Base-by-base conservation (phyloP, 805 yeast species). In the Myxozyma monticola region DNA sequence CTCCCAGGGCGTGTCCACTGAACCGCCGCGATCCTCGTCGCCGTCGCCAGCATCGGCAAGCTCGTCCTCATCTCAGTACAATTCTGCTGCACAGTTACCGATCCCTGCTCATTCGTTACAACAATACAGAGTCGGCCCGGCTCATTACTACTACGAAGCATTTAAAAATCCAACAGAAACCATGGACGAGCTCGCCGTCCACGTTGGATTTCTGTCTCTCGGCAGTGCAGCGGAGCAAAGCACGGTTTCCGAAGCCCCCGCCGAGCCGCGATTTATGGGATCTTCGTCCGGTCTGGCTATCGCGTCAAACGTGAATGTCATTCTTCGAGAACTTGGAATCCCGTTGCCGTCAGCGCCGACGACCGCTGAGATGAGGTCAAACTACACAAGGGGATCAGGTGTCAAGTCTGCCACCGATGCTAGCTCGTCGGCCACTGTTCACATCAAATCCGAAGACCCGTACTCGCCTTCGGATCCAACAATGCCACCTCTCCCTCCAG, bases 181-280 rank as follows among this genome's bases (percentile, higher is more conserved):
- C 4, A 33, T 53, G 41, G 57, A 53, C 42, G 57, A 53, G 17
- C 46, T 53, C 8, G 42, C 57, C 1, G 42, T 34, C 2, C 53
- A 53, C 30, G 38, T 49, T 3, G 57, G 57, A 9, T 53, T 53
- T 25, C 36, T 53, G 26, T 42, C 57, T 15, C 45, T 53, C n/a
- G 57, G 57, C 4, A 30, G 42, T 21, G 49, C 57, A 10, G 57
- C 48, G 10, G 57, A 53, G 31, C 57, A 49, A 30, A 40, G 48
- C 29, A 49, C 53, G 10, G 40, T 35, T 2, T 17, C 25, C n/a
- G 57, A 53, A 15, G 49, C 54, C 3, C 51, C 57, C 2, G 49
- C 54, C 5, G 57, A 53, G 28, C 57, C 57, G 2, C 22, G 57
- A 42, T 53, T 20, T 18, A 48, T 53, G 5, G 57, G 57, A n/a